Evolutionary conservation across 139 green algal genomes (phyloP).

Genomic region (Penium margaritaceum): DNA sequence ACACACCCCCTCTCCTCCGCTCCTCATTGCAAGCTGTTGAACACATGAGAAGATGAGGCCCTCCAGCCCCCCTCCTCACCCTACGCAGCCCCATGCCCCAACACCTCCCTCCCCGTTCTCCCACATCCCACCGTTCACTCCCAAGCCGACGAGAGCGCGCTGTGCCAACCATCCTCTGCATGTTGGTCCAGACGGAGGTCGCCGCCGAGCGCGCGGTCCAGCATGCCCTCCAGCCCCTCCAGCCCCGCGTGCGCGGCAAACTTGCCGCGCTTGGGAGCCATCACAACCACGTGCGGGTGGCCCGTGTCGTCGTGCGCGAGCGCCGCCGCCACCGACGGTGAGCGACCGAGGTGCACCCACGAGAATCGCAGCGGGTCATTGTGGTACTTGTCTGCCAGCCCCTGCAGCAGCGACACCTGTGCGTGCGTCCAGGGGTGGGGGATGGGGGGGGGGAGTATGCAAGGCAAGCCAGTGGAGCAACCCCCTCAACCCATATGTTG

Average conservation of each 20-base stretch:
- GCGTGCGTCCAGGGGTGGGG: not conserved
- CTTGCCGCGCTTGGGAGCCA: slow-evolving; percentile 19
- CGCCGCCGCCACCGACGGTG: not conserved
- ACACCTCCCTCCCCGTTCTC: no score
- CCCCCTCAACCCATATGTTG: no score
- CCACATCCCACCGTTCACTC: no score
- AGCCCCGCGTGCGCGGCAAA: not conserved
- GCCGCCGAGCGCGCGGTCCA: slow-evolving; percentile 19
- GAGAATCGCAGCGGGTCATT: slow-evolving; percentile 21
- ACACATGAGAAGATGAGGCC: no score
- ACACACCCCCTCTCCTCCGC: no score
- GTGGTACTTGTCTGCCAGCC: slow-evolving; percentile 6
- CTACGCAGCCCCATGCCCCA: no score
- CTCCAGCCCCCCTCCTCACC: no score
- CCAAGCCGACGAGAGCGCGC: no score
- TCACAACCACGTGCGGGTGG: not conserved
- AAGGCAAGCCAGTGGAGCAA: no score
- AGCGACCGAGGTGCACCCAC: not conserved
- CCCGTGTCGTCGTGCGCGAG: not conserved
- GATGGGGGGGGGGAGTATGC: no score
- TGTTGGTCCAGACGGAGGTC: slow-evolving; percentile 21
- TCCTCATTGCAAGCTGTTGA: no score
- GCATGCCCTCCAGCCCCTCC: slow-evolving; percentile 4
- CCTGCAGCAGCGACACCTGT: not conserved
- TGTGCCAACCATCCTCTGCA: no score